Evolutionary conservation across 306 rosid species (phyloP), one percentile per base, ranked within the genome.

Genomic region (Neltuma alba): DNA sequence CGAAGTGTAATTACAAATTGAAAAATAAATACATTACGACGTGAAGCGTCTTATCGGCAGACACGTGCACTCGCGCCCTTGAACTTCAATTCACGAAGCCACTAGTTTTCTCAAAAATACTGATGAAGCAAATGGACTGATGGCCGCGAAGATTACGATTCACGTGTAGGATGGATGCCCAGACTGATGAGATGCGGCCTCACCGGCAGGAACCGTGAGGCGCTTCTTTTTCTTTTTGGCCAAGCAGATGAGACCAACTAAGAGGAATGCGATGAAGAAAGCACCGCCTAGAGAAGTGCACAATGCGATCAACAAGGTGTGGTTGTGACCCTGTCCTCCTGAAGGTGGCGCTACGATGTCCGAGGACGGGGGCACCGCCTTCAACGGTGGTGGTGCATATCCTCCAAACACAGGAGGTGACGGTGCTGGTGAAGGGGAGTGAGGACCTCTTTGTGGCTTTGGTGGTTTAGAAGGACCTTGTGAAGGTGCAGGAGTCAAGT

Each of bases 211-310:
- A n/a, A 71, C 62, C 41, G 3, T 16, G 37, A 30, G 34, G 15
- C 62, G 18, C 52, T 77, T 67, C 75, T 52, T 77, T 40, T 57
- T 77, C 75, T 68, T 67, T 65, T 77, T 77, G 34, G 81, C 81
- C 9, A 77, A 54, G 68, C 81, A 67, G 8, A 77, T 12, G 33
- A 77, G 31, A 9, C 68, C 81, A 38, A 68, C 31, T 0, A 77
- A 1, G n/a, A 77, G 68, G 31, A 77, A 13, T 5, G 33, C 68
- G n/a, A 77, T 12, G 15, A 77, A 67, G 81, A 67, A 63, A 31
- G 42, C 81, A 67, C 75, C 81, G 0, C 81, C 81, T 1, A 67
- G 12, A 21, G 81, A 67, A 9, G 48, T 41, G 31, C 75, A 52
- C 40, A 77, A 0, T 3, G 81, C 81, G 44, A 77, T 67, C n/a